Percentiles rank a stretch among this genome's conserved stretches.
phyloP scores from a whole-genome alignment of 768 basidiomycete species.

The Lyophyllum semitale region DNA sequence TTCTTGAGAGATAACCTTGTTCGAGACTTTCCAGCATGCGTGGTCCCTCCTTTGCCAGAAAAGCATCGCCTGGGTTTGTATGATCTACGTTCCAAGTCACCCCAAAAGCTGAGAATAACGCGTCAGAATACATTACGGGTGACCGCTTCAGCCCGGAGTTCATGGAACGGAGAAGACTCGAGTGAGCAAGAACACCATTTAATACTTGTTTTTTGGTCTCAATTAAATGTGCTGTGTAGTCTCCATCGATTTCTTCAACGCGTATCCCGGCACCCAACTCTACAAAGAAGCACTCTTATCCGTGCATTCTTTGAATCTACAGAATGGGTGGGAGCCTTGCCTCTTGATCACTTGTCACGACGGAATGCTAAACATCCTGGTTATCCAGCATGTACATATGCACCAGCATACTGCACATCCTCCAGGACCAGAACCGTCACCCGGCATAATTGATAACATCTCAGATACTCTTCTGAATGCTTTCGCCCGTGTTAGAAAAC shows the following conservation, averaged over 20 bases:
- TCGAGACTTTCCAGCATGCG: slow-evolving; percentile 94
- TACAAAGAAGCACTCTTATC: slow-evolving; percentile 89
- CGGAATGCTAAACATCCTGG: slow-evolving; percentile 6
- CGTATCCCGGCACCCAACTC: slow-evolving; percentile 88
- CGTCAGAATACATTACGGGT: slow-evolving; percentile 91
- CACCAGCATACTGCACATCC: slow-evolving; percentile 95
- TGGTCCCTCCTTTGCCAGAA: slow-evolving; percentile 95
- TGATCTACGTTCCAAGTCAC: neutral
- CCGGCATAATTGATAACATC: slow-evolving; percentile 89
- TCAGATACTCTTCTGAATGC: slow-evolving; percentile 97
- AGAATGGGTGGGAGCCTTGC: slow-evolving; percentile 81
- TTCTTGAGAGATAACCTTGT: slow-evolving; percentile 88
- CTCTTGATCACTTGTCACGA: neutral
- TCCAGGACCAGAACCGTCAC: slow-evolving; percentile 76
- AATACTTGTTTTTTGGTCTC: neutral
- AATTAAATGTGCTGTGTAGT: slow-evolving; percentile 39
- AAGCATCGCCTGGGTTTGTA: slow-evolving; percentile 91
- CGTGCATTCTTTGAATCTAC: slow-evolving; percentile 94
- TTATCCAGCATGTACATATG: slow-evolving; percentile 86
- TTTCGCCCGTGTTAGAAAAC: slow-evolving; percentile 93
- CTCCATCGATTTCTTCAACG: slow-evolving; percentile 92
- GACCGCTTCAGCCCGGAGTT: slow-evolving; percentile 98
- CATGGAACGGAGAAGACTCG: slow-evolving; percentile 87
- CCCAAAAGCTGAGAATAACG: slow-evolving; percentile 2
- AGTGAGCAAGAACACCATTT: slow-evolving; percentile 52